A percentile compares a stretch with the other conserved stretches of the same genome.
Evolutionary conservation across 2,329 filamentous ascomycete species (phyloP).

Genomic region (Pseudonectria foliicola): DNA sequence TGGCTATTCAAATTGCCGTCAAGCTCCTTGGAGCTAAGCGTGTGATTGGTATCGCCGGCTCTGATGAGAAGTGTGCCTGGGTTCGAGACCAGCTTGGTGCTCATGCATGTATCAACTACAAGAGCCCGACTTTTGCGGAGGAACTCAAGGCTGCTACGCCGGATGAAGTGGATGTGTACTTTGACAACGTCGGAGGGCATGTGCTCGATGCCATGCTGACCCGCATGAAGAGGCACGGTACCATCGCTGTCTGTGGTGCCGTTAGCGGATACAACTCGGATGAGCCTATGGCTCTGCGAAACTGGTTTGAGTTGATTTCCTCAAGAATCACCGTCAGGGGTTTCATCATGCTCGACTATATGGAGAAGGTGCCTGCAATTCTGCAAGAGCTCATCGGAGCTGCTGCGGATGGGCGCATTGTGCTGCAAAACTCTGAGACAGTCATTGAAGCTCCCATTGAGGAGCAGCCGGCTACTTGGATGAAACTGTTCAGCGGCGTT

Average conservation of each 20-base stretch:
- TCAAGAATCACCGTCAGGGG: slow-evolving; percentile 18
- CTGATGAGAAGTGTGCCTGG: slow-evolving; percentile 23
- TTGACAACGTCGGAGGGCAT: slow-evolving; percentile 23
- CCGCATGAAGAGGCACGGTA: slow-evolving; percentile 20
- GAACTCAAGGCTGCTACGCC: slow-evolving; percentile 21
- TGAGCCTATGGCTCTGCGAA: slow-evolving; percentile 20
- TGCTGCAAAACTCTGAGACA: slow-evolving; percentile 18
- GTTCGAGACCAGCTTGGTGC: slow-evolving; percentile 20
- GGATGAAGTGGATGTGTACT: slow-evolving; percentile 23
- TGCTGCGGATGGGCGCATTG: slow-evolving; percentile 20
- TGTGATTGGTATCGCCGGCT: slow-evolving; percentile 22
- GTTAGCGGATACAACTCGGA: slow-evolving; percentile 21
- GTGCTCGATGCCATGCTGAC: slow-evolving; percentile 22
- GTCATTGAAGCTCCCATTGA: slow-evolving; percentile 20
- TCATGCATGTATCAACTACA: slow-evolving; percentile 23
- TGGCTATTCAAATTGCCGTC: slow-evolving; percentile 23
- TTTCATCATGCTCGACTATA: slow-evolving; percentile 24
- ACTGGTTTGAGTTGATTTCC: slow-evolving; percentile 24
- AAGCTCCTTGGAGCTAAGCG: slow-evolving; percentile 22
- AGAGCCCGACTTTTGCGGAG: slow-evolving; percentile 21
- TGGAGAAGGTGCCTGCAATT: slow-evolving; percentile 21
- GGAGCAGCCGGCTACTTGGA: slow-evolving; percentile 21
- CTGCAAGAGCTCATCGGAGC: slow-evolving; percentile 21
- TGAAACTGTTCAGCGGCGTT: slow-evolving; percentile 19
- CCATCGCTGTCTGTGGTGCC: slow-evolving; percentile 20